phyloP scores from a whole-genome alignment of 73 alveolate species.

The Tetrahymena thermophila region DNA sequence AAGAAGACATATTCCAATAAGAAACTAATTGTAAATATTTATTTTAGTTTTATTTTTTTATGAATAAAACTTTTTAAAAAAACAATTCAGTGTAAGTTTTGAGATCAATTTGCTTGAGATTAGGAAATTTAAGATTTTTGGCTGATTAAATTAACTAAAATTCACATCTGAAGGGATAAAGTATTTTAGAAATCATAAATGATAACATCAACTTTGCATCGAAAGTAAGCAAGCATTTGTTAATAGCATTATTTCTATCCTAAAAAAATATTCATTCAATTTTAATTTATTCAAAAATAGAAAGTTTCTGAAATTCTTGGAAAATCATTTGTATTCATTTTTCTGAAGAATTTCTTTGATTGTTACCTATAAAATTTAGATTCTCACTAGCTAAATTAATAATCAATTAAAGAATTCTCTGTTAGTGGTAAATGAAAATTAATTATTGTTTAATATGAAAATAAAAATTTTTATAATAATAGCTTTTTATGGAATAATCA shows the following conservation, averaged over 20 bases:
- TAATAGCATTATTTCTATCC: neutral
- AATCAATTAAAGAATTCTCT: neutral
- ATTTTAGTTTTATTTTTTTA: too few species aligned
- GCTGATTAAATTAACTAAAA: neutral
- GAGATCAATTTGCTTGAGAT: neutral
- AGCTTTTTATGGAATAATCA: neutral
- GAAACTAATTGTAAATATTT: neutral
- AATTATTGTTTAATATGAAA: neutral
- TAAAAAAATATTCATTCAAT: neutral
- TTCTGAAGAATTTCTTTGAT: neutral
- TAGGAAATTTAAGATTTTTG: neutral
- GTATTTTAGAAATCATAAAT: neutral
- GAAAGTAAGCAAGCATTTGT: neutral
- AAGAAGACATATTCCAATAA: neutral
- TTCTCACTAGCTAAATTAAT: neutral
- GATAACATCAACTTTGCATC: neutral
- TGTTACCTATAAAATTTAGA: neutral
- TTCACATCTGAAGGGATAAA: neutral
- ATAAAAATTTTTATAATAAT: neutral
- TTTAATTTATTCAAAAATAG: neutral
- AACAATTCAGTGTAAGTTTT: neutral
- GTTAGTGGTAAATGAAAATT: neutral
- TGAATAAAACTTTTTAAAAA: neutral
- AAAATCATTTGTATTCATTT: neutral
- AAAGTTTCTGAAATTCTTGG: neutral